These are phyloP conservation scores for Flaveria robusta DNA, from an alignment of 129 eudicot species.

Conservation along the genomic window DNA sequence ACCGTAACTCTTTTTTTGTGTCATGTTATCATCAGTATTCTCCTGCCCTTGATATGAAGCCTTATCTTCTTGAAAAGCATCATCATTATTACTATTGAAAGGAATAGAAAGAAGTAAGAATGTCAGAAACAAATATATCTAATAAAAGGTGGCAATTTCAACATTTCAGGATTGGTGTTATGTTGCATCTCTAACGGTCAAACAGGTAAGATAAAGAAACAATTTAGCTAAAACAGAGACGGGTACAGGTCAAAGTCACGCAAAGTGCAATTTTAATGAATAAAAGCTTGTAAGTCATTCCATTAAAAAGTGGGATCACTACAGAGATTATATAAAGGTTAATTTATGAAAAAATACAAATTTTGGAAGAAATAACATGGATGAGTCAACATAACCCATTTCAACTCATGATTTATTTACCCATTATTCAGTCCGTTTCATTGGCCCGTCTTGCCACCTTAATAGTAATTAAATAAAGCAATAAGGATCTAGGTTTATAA, in stretches of 20 bases:
- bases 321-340: not conserved
- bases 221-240: not conserved
- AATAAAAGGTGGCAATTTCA: slow-evolving; percentile 8
- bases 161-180: not conserved
- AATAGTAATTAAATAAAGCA: not conserved
- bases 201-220: not conserved
- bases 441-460: not conserved
- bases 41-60: slow-evolving; percentile 36
- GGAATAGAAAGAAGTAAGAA: slow-evolving; percentile 11
- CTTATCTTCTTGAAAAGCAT: slow-evolving; percentile 33
- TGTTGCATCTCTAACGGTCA: not conserved
- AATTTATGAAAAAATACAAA: not conserved
- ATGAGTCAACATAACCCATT: not conserved
- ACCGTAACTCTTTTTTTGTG: slow-evolving; percentile 55
- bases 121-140: slow-evolving; percentile 10
- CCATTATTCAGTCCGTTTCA: not conserved
- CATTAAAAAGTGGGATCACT: not conserved
- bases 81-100: slow-evolving; percentile 30
- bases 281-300: not conserved
- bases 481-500: slow-evolving; percentile 14
- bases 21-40: slow-evolving; percentile 36
- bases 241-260: not conserved
- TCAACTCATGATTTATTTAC: not conserved
- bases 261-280: not conserved
- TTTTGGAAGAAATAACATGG: not conserved